Conservation (phyloP, 768 basidiomycete species). For the Leucocoprinus sp. region DNA sequence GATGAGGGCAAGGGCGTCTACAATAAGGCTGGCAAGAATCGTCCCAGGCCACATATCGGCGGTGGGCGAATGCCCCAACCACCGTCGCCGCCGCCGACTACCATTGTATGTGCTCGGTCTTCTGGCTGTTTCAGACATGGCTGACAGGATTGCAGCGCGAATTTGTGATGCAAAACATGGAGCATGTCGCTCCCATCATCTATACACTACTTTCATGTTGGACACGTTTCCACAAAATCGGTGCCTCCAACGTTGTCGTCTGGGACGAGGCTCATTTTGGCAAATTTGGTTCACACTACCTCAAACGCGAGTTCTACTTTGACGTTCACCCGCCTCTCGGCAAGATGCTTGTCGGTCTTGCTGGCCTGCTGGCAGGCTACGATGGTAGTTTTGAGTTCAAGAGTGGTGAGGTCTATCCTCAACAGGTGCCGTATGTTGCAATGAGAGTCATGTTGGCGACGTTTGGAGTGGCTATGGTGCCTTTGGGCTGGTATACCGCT, state of each 20-base stretch:
- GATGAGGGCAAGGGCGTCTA: constrained; percentile 47
- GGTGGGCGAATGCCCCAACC: constrained; percentile 57
- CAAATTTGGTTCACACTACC: constrained; percentile 96
- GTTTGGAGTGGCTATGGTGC: constrained; percentile 94
- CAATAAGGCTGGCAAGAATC: constrained; percentile 35
- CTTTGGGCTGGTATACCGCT: constrained; percentile 94
- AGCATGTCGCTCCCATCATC: constrained; percentile 67
- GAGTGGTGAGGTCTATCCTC: constrained; percentile 80
- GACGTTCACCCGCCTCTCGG: constrained; percentile 98
- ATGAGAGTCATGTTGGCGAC: constrained; percentile 94
- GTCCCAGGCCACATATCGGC: constrained; percentile 30
- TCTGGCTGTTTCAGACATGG: constrained; percentile 15
- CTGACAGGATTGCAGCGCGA: constrained; percentile 41
- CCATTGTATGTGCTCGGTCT: constrained; percentile 35
- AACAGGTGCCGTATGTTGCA: constrained; percentile 80
- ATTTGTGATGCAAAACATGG: constrained; percentile 72
- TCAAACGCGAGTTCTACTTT: constrained; percentile 99
- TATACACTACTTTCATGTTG: constrained; percentile 94
- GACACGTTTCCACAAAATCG: constrained; percentile 92
- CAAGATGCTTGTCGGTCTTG: constrained; percentile 97
- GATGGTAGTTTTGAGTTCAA: constrained; percentile 91
- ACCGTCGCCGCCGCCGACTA: constrained; percentile 58
- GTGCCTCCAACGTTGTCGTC: constrained; percentile 75
- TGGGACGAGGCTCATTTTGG: constrained; percentile 99
- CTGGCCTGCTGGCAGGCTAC: constrained; percentile 86